phyloP scores from a whole-genome alignment of 495 filamentous ascomycete species.

The Letharia columbiana region DNA sequence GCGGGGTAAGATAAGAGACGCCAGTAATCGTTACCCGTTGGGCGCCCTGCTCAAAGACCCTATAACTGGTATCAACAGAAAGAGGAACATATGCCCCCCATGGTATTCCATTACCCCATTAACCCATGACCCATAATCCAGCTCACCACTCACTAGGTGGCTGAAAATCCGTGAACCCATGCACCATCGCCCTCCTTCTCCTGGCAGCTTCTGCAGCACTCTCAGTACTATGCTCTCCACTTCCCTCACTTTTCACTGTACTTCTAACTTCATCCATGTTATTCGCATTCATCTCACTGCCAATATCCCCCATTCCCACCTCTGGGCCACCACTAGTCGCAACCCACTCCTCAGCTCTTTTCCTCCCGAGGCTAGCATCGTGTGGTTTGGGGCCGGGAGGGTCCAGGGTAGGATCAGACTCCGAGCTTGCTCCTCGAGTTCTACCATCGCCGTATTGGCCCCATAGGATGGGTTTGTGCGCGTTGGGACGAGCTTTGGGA shows the following conservation, averaged over 20 bases:
- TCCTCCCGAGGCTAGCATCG: conserved; percentile 17
- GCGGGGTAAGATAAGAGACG: neutral
- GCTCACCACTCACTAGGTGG: conserved; percentile 26
- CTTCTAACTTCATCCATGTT: conserved; percentile 11
- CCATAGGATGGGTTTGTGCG: conserved; percentile 28
- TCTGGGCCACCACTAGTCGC: conserved; percentile 13
- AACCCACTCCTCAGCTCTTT: conserved; percentile 26
- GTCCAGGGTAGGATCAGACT: conserved; percentile 14
- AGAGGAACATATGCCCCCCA: neutral
- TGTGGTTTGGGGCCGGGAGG: conserved; percentile 14
- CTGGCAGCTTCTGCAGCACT: conserved; percentile 21
- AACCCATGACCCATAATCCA: neutral
- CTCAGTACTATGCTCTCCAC: conserved; percentile 20
- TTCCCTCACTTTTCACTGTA: conserved; percentile 16
- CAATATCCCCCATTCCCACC: conserved; percentile 16
- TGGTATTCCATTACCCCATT: too few species aligned
- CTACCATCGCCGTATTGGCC: conserved; percentile 28
- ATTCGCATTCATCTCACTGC: conserved; percentile 19
- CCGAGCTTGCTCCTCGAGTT: conserved; percentile 15
- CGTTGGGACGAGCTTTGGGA: conserved; percentile 25
- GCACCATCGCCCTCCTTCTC: conserved; percentile 24
- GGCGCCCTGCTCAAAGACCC: conserved; percentile 1
- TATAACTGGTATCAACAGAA: conserved; percentile 16
- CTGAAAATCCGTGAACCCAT: conserved; percentile 28
- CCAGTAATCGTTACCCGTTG: neutral